Evolutionary conservation across 2,329 filamentous ascomycete species (phyloP).

Genomic region (Cladosporium sphaerospermum): DNA sequence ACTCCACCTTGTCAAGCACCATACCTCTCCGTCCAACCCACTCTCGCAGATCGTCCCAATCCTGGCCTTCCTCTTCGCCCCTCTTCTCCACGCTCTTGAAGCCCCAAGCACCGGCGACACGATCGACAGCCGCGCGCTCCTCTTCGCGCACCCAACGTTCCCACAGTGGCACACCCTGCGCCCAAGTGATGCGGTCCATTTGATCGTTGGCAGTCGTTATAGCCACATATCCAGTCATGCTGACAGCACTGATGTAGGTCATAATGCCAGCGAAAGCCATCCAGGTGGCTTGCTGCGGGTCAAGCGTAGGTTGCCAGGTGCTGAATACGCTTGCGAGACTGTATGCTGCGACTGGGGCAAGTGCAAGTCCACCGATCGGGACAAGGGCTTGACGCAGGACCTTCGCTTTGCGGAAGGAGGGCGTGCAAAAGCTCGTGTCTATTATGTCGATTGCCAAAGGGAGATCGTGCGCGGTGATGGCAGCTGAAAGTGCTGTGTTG

Average conservation of each 20-base stretch:
- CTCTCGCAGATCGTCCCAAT: slow-evolving; percentile 82
- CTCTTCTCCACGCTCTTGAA: slow-evolving; percentile 74
- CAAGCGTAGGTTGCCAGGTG: slow-evolving; percentile 67
- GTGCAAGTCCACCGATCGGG: slow-evolving; percentile 50
- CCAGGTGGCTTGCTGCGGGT: slow-evolving; percentile 64
- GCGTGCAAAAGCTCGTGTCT: slow-evolving; percentile 60
- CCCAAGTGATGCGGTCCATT: slow-evolving; percentile 90
- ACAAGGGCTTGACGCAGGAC: slow-evolving; percentile 58
- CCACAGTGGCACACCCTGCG: slow-evolving; percentile 70
- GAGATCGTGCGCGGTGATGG: slow-evolving; percentile 73
- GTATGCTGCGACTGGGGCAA: slow-evolving; percentile 63
- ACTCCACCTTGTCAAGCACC: slow-evolving; percentile 79
- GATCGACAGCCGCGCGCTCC: slow-evolving; percentile 80
- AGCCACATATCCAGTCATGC: slow-evolving; percentile 75
- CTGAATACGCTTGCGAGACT: slow-evolving; percentile 63
- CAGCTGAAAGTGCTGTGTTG: slow-evolving; percentile 67
- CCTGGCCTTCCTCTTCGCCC: slow-evolving; percentile 84
- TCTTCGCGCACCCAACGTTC: slow-evolving; percentile 85
- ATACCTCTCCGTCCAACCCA: slow-evolving; percentile 78
- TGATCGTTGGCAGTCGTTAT: slow-evolving; percentile 87
- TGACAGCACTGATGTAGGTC: slow-evolving; percentile 76
- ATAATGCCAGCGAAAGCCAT: slow-evolving; percentile 75
- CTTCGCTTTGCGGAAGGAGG: slow-evolving; percentile 62
- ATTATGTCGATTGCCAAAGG: slow-evolving; percentile 70
- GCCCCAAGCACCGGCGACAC: slow-evolving; percentile 81